These are phyloP conservation scores for Nigrospora sphaerica DNA, from an alignment of 2,329 filamentous ascomycete genomes.

Conservation along the genomic window DNA sequence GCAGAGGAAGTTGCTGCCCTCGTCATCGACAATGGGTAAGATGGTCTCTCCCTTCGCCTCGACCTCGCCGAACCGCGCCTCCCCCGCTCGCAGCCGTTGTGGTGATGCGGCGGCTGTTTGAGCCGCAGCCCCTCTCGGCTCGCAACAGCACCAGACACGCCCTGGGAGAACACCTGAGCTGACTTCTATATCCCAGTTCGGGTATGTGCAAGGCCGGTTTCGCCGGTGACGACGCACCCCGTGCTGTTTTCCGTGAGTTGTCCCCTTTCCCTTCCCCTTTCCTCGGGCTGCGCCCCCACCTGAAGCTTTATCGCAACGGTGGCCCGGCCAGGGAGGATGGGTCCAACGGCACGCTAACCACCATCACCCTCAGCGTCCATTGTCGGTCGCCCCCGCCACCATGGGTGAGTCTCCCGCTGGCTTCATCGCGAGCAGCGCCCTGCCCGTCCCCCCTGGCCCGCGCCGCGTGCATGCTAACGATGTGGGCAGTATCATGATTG, in stretches of 20 bases:
- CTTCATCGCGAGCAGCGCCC: not conserved
- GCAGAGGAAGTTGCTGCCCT: conserved; percentile 99
- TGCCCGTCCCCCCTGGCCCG: not conserved
- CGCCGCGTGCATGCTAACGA: conserved; percentile 20
- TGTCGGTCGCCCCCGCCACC: conserved; percentile 98
- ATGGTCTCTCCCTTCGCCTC: conserved; percentile 32
- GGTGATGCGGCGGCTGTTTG: not conserved
- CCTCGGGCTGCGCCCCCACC: conserved; percentile 28
- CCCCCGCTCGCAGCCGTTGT: conserved; percentile 2
- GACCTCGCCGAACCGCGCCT: conserved; percentile 21
- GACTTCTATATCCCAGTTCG: conserved; percentile 62
- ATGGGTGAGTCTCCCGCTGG: conserved; percentile 69
- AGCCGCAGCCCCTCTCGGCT: not conserved
- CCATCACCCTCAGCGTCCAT: conserved; percentile 69
- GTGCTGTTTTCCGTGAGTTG: conserved; percentile 99
- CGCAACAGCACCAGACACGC: not conserved
- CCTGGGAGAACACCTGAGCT: conserved; percentile 9
- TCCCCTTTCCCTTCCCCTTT: conserved; percentile 7
- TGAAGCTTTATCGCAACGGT: conserved; percentile 15
- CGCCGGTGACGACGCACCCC: conserved; percentile 99
- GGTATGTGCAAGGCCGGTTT: conserved; percentile 99
- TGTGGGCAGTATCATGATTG: conserved; percentile 93
- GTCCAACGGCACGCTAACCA: conserved; percentile 25
- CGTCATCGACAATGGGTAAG: conserved; percentile 99
- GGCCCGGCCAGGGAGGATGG: conserved; percentile 7